A percentile compares a stretch with the other conserved stretches of the same genome.
Evolutionary conservation across 164 flowering plant species (phyloP).

Genomic region (Magnolia changhungtana): DNA sequence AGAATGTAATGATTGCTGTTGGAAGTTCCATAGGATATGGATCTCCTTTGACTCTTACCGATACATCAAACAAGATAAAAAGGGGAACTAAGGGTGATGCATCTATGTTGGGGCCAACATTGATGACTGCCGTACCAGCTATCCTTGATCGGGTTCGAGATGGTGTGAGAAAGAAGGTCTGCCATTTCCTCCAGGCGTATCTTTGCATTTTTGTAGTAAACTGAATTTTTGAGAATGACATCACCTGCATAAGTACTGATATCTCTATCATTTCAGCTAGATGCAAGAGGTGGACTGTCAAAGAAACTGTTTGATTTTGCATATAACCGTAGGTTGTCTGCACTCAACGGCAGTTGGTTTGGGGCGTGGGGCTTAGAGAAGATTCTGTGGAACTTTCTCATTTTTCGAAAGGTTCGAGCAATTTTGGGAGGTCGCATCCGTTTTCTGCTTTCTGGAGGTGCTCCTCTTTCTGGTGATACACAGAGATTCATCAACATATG

Average conservation of each 20-base stretch:
- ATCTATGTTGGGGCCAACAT: slow-evolving; percentile 61
- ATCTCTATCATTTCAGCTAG: slow-evolving; percentile 48
- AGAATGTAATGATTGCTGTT: slow-evolving; percentile 63
- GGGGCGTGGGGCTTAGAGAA: slow-evolving; percentile 97
- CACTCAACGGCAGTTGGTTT: slow-evolving; percentile 93
- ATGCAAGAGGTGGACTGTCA: slow-evolving; percentile 79
- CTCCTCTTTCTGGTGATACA: slow-evolving; percentile 96
- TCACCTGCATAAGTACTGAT: slow-evolving; percentile 1
- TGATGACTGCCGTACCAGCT: slow-evolving; percentile 96
- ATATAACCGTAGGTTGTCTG: slow-evolving; percentile 73
- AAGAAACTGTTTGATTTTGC: slow-evolving; percentile 76
- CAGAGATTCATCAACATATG: slow-evolving; percentile 97
- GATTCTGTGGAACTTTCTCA: slow-evolving; percentile 69
- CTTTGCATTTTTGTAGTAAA: neutral
- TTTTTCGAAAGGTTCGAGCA: slow-evolving; percentile 79
- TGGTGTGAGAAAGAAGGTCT: slow-evolving; percentile 87
- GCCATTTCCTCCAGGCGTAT: slow-evolving; percentile 9
- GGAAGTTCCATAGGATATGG: slow-evolving; percentile 95
- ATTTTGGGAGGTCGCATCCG: slow-evolving; percentile 87
- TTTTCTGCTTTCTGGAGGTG: slow-evolving; percentile 92
- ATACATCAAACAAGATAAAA: slow-evolving; percentile 85
- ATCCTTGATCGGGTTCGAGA: slow-evolving; percentile 97
- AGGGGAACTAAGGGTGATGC: slow-evolving; percentile 96
- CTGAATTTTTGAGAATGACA: slow-evolving; percentile 3
- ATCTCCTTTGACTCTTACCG: slow-evolving; percentile 89